These are phyloP conservation scores for Ceratobasidium sp. DNA, from an alignment of 1,284 basidiomycete species.

Conservation along the genomic window DNA sequence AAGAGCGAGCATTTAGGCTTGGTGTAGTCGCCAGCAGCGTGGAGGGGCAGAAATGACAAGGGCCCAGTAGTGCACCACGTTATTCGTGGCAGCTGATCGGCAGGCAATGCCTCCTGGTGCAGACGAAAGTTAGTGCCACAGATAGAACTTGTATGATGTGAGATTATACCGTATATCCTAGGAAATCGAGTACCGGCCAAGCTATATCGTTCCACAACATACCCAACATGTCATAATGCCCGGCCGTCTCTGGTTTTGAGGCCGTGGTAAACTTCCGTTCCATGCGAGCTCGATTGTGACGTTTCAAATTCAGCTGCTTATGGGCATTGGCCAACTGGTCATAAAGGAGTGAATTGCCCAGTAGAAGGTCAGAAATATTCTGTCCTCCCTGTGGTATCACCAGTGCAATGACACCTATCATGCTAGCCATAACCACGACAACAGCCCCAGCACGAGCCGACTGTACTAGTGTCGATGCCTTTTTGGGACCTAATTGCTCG, in stretches of 20 bases:
- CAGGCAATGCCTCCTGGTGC: constrained; percentile 28
- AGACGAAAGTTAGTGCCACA: not conserved
- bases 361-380: too few relatives aligned
- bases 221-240: not conserved
- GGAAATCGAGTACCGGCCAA: not conserved
- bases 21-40: constrained; percentile 54
- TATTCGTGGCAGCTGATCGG: constrained; percentile 51
- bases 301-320: too few relatives aligned
- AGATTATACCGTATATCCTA: constrained; percentile 45
- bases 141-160: too few relatives aligned
- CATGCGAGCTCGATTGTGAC: too few relatives aligned
- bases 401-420: not conserved
- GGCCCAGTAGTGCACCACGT: constrained; percentile 60
- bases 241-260: too few relatives aligned
- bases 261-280: too few relatives aligned
- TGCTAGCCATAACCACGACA: not conserved
- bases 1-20: constrained; percentile 46
- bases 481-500: not conserved
- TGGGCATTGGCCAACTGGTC: too few relatives aligned
- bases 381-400: not conserved
- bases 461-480: not conserved
- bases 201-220: not conserved
- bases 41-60: constrained; percentile 56
- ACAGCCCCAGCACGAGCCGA: not conserved
- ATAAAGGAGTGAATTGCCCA: too few relatives aligned